Base-by-base conservation (phyloP, 805 yeast species). In the Saturnispora bothae region DNA sequence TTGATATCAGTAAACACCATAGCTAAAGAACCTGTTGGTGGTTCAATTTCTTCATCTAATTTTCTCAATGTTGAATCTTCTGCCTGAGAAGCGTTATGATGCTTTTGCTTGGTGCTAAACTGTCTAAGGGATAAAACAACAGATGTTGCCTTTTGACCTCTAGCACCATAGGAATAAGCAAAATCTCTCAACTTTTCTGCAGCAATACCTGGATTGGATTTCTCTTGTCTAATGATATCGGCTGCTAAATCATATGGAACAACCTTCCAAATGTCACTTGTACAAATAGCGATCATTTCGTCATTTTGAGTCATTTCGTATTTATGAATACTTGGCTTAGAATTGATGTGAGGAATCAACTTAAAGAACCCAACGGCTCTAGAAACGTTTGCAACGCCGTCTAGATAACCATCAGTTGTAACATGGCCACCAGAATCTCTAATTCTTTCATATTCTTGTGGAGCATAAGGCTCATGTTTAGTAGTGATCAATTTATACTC, bases 1-100 rank as follows among this genome's bases (percentile, higher is more conserved):
- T 89, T 86, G 49, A 92, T 92, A 71, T 92, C 99, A 0, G 99
- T 92, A 60, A 92, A 92, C 1, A 89, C 96, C 74, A 92, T 79
- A 0, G 98, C 96, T 35, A 92, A 64, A 36, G 85, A 86, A 2
- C 97, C 97, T 5, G 79, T 78, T 2, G 99, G 99, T 3, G 98
- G 96, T 8, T 81, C 78, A 42, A 92, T 88, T 53, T 92, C 98
- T 29, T 80, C 83, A 43, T 84, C 94, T 39, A 86, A 64, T 51
- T 94, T 73, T 49, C 95, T 76, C 48, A 88, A 65, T 2, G 78
- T 71, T 0, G 94, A 73, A 57, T 88, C 96, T 36, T 78, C 85
- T 3, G 74, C 73, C 15, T 65, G 54, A 8, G 67, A 58, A 46
- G 75, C 52, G 33, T 59, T 66, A 33, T 62, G 65, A 37, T 51